Conservation (phyloP, 2,329 filamentous ascomycete species). For the Remersonia thermophila region DNA sequence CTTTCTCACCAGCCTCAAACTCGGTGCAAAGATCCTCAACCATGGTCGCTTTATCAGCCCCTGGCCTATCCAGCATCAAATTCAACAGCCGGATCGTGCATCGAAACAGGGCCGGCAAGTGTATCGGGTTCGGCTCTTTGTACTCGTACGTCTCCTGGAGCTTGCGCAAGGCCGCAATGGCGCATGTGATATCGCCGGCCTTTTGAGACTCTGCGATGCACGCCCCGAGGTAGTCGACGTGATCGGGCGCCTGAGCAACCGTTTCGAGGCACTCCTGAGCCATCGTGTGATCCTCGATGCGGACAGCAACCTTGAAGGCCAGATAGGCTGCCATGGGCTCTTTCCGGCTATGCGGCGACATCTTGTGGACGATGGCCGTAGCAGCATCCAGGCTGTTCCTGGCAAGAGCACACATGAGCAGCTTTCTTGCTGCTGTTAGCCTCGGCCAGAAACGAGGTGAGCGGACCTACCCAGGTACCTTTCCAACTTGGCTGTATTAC, state of each 20-base stretch:
- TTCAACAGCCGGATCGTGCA: slow-evolving; percentile 42
- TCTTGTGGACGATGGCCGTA: slow-evolving; percentile 40
- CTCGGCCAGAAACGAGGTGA: slow-evolving; percentile 1
- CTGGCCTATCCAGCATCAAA: slow-evolving; percentile 26
- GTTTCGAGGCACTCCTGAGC: slow-evolving; percentile 52
- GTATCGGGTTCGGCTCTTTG: slow-evolving; percentile 33
- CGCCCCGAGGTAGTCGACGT: slow-evolving; percentile 59
- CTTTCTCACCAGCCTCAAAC: slow-evolving; percentile 7
- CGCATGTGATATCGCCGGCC: slow-evolving; percentile 47
- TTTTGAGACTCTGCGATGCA: slow-evolving; percentile 68
- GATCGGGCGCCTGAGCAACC: slow-evolving; percentile 41
- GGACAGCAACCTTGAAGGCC: slow-evolving; percentile 60
- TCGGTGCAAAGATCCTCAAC: slow-evolving; percentile 11
- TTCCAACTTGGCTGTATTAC: slow-evolving; percentile 56
- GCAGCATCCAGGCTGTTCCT: slow-evolving; percentile 43
- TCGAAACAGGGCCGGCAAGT: slow-evolving; percentile 52
- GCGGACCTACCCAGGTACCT: too few relatives aligned
- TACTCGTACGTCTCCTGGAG: slow-evolving; percentile 45
- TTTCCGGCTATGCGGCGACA: slow-evolving; percentile 44
- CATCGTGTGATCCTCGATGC: slow-evolving; percentile 41
- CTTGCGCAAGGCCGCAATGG: slow-evolving; percentile 45
- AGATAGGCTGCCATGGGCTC: slow-evolving; percentile 60
- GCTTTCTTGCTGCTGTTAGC: slow-evolving; percentile 42
- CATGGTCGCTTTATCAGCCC: slow-evolving; percentile 7
- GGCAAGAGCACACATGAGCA: slow-evolving; percentile 57